These are phyloP conservation scores for Saururus chinensis DNA, from an alignment of 164 flowering plant genomes.

Conservation along the genomic window DNA sequence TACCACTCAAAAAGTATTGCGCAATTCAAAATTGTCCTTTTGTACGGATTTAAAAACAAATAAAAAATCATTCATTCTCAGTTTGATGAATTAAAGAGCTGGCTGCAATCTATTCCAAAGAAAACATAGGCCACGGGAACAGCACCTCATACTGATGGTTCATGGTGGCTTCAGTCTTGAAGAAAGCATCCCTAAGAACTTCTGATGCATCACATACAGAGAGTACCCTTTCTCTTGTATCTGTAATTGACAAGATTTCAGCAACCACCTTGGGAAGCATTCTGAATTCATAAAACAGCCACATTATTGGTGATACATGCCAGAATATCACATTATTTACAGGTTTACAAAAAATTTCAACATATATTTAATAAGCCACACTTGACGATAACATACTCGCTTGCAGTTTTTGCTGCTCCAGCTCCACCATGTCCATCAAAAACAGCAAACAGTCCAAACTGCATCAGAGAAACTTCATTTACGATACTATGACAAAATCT, in stretches of 20 bases:
- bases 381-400: slow-evolving; percentile 52
- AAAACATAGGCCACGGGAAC: slow-evolving; percentile 2
- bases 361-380: not conserved
- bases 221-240: slow-evolving; percentile 53
- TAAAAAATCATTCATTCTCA: no score
- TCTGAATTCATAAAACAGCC: slow-evolving; percentile 24
- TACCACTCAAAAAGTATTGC: no score
- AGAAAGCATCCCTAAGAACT: slow-evolving; percentile 78
- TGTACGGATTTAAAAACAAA: no score
- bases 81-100: no score
- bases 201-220: slow-evolving; percentile 74
- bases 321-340: no score
- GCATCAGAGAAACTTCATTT: slow-evolving; percentile 3
- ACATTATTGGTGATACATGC: not conserved
- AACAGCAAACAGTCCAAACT: slow-evolving; percentile 94
- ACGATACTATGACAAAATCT: not conserved
- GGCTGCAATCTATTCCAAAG: not conserved
- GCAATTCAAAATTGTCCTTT: no score
- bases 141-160: slow-evolving; percentile 86
- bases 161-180: slow-evolving; percentile 66
- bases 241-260: slow-evolving; percentile 47
- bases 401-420: slow-evolving; percentile 78
- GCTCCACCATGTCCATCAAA: slow-evolving; percentile 99
- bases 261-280: slow-evolving; percentile 64
- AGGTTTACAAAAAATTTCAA: not conserved